Base-by-base conservation (phyloP, 1,139 yeast species). In the Taphrina pruni region DNA sequence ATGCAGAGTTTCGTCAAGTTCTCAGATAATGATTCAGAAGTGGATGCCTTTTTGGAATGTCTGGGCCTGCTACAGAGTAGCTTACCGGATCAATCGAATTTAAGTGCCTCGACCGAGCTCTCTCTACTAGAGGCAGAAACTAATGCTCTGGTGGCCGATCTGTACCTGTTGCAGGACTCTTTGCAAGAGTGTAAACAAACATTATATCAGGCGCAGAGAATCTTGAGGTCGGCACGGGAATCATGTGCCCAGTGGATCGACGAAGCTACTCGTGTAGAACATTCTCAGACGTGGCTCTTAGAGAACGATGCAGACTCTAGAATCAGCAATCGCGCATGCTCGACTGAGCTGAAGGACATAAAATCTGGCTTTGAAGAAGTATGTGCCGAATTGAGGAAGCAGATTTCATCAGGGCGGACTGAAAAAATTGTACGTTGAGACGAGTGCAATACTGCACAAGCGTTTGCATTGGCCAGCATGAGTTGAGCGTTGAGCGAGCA, bases 311-410 rank as follows among this genome's bases (percentile, higher is more conserved):
- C n/a, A 9, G 62, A 35, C 3, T 17, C 43, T 6, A 58, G 46
- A 8, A 1, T 58, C 2, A 3, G 21, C 17, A 17, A 45, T 8
- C 38, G 54, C 2, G 26, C 54, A 26, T 20, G 20, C 26, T 45
- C 62, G 26, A 45, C 35, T 9, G 62, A 58, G 43, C 43, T 58
- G 20, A 1, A 3, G 0, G 12, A 11, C 14, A 43, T 58, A 3
- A 21, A 43, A 12, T 21, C 14, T 4, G 62, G 62, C n/a, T 58
- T 58, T n/a, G 62, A 58, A 41, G 62, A 43, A 12, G 38, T 58
- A 7, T 58, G 62, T 32, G 2, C 8, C 1, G 9, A 8, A 7
- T n/a, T 45, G 9, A 21, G 62, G 39, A 43, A 32, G 35, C 55
- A 50, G 55, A 50, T 50, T n/a, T 45, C 48, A 8, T 14, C 2